Base-by-base conservation (phyloP, 2,329 filamentous ascomycete species). In the Thielaviopsis punctulata region DNA sequence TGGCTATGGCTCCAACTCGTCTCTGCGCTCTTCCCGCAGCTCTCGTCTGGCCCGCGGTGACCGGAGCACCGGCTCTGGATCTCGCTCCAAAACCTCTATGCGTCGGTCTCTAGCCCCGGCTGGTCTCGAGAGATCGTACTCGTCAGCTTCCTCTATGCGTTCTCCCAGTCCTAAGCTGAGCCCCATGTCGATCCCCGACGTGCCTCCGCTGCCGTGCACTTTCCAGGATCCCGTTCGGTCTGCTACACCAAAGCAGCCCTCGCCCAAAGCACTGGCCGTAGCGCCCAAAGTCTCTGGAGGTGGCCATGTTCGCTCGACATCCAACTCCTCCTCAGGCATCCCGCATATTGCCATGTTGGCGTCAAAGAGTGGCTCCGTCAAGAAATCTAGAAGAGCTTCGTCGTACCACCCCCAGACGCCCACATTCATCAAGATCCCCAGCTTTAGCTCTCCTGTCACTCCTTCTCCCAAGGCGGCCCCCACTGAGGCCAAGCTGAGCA, bases 1-100 rank as follows among this genome's bases (percentile, higher is more conserved):
- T 23, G 76, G 76, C 15, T 81, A 80, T 58, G 75, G 75, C 58
- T 80, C 76, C 7, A 79, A 73, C 58, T 65, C 75, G 4, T 80
- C 77, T 12, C 61, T 79, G 18, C 69, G 73, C 39, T 79, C 76
- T 0, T 68, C 74, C n/a, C 62, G 61, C 23, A 65, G 62, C 51
- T 64, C 66, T 21, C 59, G 62, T 8, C 53, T 60, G 10, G 58
- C 59, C 2, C 54, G 59, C 21, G 48, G 55, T 1, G 62, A 65
- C 18, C 62, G 60, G 53, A 58, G 61, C 4, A 41, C 24, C 9
- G 44, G 30, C 13, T 24, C 43, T 4, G 48, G 52, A 13, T 51
- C 43, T 15, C 21, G 45, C 33, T 33, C 43, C 15, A 48, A 25
- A 10, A 23, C 43, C 13, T 27, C 27, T 12, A 33, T 50, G 3